Conservation (phyloP, 345 rosid species). For the Sisymbrium altissimum region DNA sequence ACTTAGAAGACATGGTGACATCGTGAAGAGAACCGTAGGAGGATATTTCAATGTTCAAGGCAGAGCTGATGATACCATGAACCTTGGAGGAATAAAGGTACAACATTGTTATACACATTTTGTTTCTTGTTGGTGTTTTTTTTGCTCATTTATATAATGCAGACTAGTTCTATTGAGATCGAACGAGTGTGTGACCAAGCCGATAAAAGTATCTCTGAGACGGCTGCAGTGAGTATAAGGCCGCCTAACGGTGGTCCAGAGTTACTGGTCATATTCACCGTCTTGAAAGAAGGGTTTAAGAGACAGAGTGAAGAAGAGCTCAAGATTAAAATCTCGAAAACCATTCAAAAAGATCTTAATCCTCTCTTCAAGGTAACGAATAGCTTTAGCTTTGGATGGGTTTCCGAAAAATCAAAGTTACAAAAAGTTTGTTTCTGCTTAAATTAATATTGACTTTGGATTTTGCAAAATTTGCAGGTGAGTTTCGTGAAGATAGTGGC, state of each 20-base stretch:
- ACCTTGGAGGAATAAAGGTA: conserved; percentile 97
- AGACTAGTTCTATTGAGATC: conserved; percentile 94
- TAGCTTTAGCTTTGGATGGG: neutral
- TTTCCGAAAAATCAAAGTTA: neutral
- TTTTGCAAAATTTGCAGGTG: conserved; percentile 50
- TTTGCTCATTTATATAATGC: neutral
- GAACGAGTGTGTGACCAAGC: conserved; percentile 73
- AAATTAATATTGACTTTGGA: no score
- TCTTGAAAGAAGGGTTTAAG: conserved; percentile 53
- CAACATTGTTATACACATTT: neutral
- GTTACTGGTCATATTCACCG: conserved; percentile 52
- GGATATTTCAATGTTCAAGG: conserved; percentile 75
- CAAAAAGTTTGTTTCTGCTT: neutral
- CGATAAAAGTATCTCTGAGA: conserved; percentile 69
- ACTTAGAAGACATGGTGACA: conserved; percentile 91
- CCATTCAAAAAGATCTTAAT: conserved; percentile 70
- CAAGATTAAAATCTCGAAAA: conserved; percentile 52
- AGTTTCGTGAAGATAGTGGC: conserved; percentile 57
- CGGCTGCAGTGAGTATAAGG: conserved; percentile 66
- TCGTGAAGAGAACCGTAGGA: conserved; percentile 64
- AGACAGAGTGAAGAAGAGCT: conserved; percentile 47
- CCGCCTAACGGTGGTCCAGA: conserved; percentile 78
- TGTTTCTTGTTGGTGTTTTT: no score
- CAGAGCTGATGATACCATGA: conserved; percentile 97
- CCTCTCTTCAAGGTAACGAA: conserved; percentile 75